Evolutionary conservation across 306 rosid species (phyloP), one percentile per base, ranked within the genome.

Genomic region (Glycine latifolia): DNA sequence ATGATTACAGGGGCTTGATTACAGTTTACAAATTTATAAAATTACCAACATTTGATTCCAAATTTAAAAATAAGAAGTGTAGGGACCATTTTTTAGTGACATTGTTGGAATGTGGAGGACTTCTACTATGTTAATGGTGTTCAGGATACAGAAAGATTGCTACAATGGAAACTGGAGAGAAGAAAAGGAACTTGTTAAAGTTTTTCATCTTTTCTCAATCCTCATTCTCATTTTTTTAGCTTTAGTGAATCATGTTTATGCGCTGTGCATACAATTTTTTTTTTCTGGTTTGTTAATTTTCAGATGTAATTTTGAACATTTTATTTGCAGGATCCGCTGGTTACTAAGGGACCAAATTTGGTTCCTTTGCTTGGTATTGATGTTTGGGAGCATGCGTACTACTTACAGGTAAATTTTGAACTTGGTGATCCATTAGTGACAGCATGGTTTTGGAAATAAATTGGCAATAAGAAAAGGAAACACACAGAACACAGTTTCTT

Each of bases 361-460:
- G 94, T 96, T 86, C 99, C 99, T 53, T 84, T 96, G 91, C 90
- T 96, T 75, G 99, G 99, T 11, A 85, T 96, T 56, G 99, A 96
- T 86, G 99, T 96, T 71, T 96, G 99, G 99, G 99, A 96, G 89
- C 99, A 96, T 56, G 98, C 99, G 2, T 96, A 96, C 86, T 96
- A 96, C 87, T 82, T 96, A 37, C 99, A 96, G 99, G 99, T 96
- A 89, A 76, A 71, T 71, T 76, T 80, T 73, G 71, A 65, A 63
- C 65, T 69, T 80, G 55, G 66, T 8, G 15, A 75, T 59, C 75
- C 50, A 31, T 61, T 71, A 31, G 7, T 69, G 63, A 50, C 41
- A 11, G 39, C n/a, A 16, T 68, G 55, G 69, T 80, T 66, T 39
- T 43, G 62, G 72, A 48, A 48, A 26, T 56, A 16, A 61, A 37